Evolutionary conservation across 208 protist genomes (phyloP).

Genomic region (Crithidia expoeki): DNA sequence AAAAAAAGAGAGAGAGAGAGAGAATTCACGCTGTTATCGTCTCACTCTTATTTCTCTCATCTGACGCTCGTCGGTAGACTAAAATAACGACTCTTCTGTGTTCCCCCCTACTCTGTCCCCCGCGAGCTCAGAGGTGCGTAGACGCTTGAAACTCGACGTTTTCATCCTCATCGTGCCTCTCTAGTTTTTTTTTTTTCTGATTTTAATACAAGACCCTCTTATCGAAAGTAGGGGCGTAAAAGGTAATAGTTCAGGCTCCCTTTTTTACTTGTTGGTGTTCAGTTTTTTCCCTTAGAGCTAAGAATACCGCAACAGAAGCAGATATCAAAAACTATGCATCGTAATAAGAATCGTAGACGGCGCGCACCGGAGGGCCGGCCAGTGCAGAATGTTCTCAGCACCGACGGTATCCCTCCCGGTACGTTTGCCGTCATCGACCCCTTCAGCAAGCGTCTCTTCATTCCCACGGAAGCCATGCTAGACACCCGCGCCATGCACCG

Average conservation of each 20-base stretch:
- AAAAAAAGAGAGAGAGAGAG: conserved; percentile 4
- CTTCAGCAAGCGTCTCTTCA: conserved; percentile 72
- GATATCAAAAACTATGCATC: conserved; percentile 20
- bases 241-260: no score
- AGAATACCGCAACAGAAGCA: neutral
- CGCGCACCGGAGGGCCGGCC: conserved; percentile 25
- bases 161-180: neutral
- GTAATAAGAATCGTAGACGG: conserved; percentile 37
- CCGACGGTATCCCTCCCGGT: conserved; percentile 46
- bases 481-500: conserved; percentile 82
- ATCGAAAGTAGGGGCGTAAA: no score
- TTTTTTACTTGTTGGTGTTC: no score
- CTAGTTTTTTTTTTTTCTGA: neutral
- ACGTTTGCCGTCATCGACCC: conserved; percentile 86
- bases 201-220: no score
- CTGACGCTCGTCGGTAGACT: neutral
- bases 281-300: no score
- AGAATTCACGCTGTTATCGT: neutral
- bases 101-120: neutral
- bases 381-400: conserved; percentile 61
- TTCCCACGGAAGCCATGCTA: conserved; percentile 62
- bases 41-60: neutral
- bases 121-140: neutral
- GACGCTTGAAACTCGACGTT: neutral
- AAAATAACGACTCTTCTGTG: neutral